Evolutionary conservation across 352 stramenopile genomes (phyloP).

Genomic region (Globisporangium recalcitrans): DNA sequence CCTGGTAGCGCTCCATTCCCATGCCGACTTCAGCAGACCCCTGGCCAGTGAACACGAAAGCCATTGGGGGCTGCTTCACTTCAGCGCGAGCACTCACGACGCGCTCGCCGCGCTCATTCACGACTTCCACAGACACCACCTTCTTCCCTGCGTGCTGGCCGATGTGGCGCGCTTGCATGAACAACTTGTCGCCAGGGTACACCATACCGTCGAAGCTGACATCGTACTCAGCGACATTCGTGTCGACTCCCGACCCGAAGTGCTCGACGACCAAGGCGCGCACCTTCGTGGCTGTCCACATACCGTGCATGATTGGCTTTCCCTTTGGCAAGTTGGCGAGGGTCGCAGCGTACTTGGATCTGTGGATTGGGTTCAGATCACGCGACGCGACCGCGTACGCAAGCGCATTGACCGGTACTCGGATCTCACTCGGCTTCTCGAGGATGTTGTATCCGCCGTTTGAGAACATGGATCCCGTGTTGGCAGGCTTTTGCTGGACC

Average conservation of each 20-base stretch:
- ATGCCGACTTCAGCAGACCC: conserved; percentile 79
- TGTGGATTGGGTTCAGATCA: conserved; percentile 86
- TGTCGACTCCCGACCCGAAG: conserved; percentile 50
- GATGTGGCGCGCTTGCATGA: conserved; percentile 71
- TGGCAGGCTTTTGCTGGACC: conserved; percentile 20
- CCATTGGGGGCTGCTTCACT: conserved; percentile 61
- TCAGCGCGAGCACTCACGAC: conserved; percentile 68
- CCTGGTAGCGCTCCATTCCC: conserved; percentile 86
- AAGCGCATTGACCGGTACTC: conserved; percentile 55
- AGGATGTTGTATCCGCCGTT: conserved; percentile 68
- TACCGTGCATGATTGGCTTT: conserved; percentile 83
- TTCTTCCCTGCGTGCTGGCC: conserved; percentile 60
- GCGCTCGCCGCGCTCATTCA: conserved; percentile 62
- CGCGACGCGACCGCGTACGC: conserved; percentile 75
- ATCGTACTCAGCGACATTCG: conserved; percentile 66
- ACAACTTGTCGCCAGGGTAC: conserved; percentile 77
- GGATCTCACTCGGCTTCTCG: conserved; percentile 57
- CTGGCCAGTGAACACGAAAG: conserved; percentile 86
- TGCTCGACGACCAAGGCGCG: conserved; percentile 53
- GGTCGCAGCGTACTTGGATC: conserved; percentile 67
- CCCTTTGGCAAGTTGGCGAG: conserved; percentile 65
- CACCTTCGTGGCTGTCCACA: conserved; percentile 87
- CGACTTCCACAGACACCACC: conserved; percentile 68
- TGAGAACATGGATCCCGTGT: conserved; percentile 27
- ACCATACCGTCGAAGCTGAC: conserved; percentile 87